phyloP scores from a whole-genome alignment of 2,329 filamentous ascomycete species.

The Sphaceloma murrayae region DNA sequence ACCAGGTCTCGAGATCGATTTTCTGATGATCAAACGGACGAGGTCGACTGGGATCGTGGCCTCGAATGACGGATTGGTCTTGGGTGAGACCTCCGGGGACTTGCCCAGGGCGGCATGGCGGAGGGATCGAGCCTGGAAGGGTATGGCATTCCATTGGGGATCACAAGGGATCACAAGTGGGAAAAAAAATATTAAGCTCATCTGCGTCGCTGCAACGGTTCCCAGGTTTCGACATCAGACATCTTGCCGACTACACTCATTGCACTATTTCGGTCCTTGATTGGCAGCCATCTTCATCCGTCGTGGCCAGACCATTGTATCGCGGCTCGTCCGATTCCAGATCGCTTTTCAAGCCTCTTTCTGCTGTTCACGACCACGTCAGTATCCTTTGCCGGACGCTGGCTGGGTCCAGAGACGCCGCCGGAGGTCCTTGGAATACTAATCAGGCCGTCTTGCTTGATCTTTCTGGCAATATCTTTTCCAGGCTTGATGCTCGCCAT shows the following conservation, averaged over 20 bases:
- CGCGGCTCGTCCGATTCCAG: constrained; percentile 2
- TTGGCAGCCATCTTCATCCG: constrained; percentile 3
- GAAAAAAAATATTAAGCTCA: constrained; percentile 5
- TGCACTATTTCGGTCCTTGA: constrained; percentile 7
- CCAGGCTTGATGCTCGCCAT: too few species aligned
- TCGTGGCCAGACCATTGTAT: constrained; percentile 3
- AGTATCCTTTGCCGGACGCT: too few species aligned
- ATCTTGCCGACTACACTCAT: constrained; percentile 3
- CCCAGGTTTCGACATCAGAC: constrained; percentile 14
- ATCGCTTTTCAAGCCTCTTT: too few species aligned
- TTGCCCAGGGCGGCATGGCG: not conserved
- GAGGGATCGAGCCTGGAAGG: constrained; percentile 8
- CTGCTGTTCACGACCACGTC: too few species aligned
- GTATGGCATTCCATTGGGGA: too few species aligned
- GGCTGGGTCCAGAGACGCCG: too few species aligned
- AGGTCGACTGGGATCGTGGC: not conserved
- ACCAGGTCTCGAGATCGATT: constrained; percentile 9
- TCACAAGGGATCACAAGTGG: too few species aligned
- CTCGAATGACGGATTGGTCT: not conserved
- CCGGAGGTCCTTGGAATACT: too few species aligned
- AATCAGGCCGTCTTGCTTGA: too few species aligned
- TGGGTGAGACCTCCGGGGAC: constrained; percentile 13
- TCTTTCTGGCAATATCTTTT: too few species aligned
- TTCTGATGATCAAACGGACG: constrained; percentile 12
- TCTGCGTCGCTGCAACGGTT: constrained; percentile 12